Conservation (phyloP, 768 basidiomycete species). For the Cyclocybe cylindracea region DNA sequence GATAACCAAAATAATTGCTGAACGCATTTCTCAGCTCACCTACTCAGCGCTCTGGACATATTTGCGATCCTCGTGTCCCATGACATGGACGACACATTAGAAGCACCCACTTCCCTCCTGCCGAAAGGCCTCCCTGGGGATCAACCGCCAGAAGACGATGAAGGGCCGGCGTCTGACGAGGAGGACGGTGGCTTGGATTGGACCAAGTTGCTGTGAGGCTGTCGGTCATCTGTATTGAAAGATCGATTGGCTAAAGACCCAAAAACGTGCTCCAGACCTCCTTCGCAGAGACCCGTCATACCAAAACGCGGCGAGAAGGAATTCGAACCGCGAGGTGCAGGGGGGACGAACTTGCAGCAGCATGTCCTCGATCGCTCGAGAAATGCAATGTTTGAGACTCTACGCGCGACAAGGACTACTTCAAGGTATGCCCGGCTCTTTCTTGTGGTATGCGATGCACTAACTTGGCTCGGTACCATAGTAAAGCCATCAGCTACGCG, state of each 20-base stretch:
- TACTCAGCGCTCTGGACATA: too few relatives aligned
- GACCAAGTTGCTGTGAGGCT: slow-evolving; percentile 68
- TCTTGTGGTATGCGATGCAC: neutral
- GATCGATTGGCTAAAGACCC: neutral
- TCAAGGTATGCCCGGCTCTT: slow-evolving; percentile 57
- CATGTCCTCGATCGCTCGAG: slow-evolving; percentile 81
- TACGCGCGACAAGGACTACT: slow-evolving; percentile 72
- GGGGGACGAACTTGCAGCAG: slow-evolving; percentile 75
- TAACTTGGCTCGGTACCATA: slow-evolving; percentile 25
- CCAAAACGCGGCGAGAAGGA: slow-evolving; percentile 98
- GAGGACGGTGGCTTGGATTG: slow-evolving; percentile 82
- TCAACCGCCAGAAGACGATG: slow-evolving; percentile 37
- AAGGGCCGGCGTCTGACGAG: slow-evolving; percentile 55
- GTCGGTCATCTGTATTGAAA: neutral
- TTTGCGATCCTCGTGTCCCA: too few relatives aligned
- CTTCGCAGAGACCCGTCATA: slow-evolving; percentile 64
- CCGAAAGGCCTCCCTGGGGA: slow-evolving; percentile 27
- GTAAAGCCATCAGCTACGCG: slow-evolving; percentile 79
- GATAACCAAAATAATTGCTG: too few relatives aligned
- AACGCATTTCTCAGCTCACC: too few relatives aligned
- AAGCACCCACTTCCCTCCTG: slow-evolving; percentile 36
- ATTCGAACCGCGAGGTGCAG: slow-evolving; percentile 75
- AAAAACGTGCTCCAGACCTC: slow-evolving; percentile 30
- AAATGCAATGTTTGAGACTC: slow-evolving; percentile 83
- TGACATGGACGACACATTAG: slow-evolving; percentile 75